A percentile compares a stretch with the other conserved stretches of the same genome.
Conservation (phyloP, 495 filamentous ascomycete species). For the Aspergillus wentii region DNA sequence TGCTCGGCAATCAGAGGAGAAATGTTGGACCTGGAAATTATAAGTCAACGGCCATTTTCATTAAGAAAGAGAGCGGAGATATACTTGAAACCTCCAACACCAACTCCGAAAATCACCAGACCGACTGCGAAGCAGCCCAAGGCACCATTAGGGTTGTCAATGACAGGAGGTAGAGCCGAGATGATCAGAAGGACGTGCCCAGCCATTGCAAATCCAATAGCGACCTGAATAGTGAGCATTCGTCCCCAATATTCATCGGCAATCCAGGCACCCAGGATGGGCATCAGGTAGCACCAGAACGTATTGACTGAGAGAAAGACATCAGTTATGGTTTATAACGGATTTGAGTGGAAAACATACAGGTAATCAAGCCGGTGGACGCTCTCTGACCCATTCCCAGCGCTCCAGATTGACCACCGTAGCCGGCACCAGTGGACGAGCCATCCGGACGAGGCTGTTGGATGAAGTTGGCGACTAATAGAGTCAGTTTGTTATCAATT, state of each 20-base stretch:
- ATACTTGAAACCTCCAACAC: slow-evolving; percentile 52
- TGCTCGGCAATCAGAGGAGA: slow-evolving; percentile 53
- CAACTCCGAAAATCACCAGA: slow-evolving; percentile 49
- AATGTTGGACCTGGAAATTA: slow-evolving; percentile 49
- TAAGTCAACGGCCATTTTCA: slow-evolving; percentile 19
- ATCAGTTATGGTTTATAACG: background rate
- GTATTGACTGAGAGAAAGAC: slow-evolving; percentile 44
- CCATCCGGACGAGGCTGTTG: slow-evolving; percentile 56
- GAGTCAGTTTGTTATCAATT: slow-evolving; percentile 2
- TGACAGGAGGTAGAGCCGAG: slow-evolving; percentile 57
- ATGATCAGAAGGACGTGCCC: slow-evolving; percentile 64
- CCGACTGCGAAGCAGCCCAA: slow-evolving; percentile 54
- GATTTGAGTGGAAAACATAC: slow-evolving; percentile 15
- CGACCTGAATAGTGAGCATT: slow-evolving; percentile 61
- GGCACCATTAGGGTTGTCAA: slow-evolving; percentile 48
- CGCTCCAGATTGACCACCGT: slow-evolving; percentile 56
- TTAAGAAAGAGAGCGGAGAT: background rate
- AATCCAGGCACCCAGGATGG: slow-evolving; percentile 63
- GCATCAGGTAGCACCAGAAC: slow-evolving; percentile 71
- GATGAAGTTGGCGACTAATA: slow-evolving; percentile 58
- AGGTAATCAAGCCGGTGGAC: slow-evolving; percentile 55
- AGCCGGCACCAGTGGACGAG: slow-evolving; percentile 57
- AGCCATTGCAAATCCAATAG: slow-evolving; percentile 53
- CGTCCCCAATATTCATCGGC: slow-evolving; percentile 71
- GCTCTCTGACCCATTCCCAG: slow-evolving; percentile 62